Percentiles rank a stretch among this genome's conserved stretches.
Conservation (phyloP, 805 yeast genomes). For the Myxozyma vanderwaltii region DNA sequence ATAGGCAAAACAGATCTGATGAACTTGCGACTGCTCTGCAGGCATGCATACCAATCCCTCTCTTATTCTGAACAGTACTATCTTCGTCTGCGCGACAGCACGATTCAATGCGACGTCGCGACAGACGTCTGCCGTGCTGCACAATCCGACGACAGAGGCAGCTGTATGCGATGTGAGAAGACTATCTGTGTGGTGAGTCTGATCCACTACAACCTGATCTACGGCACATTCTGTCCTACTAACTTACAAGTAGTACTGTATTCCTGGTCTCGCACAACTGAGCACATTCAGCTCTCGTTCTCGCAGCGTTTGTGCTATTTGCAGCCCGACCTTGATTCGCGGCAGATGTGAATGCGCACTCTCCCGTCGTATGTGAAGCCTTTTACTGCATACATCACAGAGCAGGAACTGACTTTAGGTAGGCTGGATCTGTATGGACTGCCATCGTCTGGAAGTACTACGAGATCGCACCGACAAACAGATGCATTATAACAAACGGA, state of each 20-base stretch:
- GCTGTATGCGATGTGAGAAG: conserved; percentile 15
- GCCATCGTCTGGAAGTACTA: conserved; percentile 19
- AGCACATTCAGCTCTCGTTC: conserved; percentile 13
- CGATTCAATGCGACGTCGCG: conserved; percentile 27
- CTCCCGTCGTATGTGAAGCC: conserved; percentile 10
- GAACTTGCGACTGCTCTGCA: conserved; percentile 19
- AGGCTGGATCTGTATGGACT: conserved; percentile 30
- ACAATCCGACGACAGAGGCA: background rate
- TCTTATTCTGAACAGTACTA: conserved; percentile 13
- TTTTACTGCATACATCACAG: background rate
- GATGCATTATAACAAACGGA: background rate
- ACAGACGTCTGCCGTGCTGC: conserved; percentile 15
- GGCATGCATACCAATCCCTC: conserved; percentile 10
- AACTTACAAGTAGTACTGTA: conserved; percentile 13
- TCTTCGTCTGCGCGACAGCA: conserved; percentile 2
- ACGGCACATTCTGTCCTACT: background rate
- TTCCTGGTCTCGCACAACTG: conserved; percentile 7
- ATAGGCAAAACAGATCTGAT: conserved; percentile 9
- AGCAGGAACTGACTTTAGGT: background rate
- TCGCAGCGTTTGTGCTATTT: conserved; percentile 16
- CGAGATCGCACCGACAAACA: conserved; percentile 10
- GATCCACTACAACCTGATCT: too few species aligned
- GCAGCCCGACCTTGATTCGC: conserved; percentile 16
- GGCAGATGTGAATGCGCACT: conserved; percentile 22
- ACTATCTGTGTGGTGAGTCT: conserved; percentile 6